Evolutionary conservation across 2,329 filamentous ascomycete species (phyloP).

Genomic region (Fusarium lyarnte): DNA sequence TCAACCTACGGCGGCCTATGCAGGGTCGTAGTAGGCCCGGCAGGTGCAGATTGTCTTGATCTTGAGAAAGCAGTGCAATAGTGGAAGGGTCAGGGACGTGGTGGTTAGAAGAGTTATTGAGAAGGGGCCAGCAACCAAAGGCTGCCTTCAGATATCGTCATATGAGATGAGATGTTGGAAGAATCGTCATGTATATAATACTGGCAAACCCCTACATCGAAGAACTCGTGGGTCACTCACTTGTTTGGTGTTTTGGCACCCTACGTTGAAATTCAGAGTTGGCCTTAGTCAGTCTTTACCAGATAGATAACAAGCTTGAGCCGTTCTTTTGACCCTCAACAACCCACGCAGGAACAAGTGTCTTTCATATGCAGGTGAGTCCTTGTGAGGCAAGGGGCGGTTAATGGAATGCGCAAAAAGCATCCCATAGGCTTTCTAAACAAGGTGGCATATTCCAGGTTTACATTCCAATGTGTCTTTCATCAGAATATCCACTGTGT

Average conservation of each 20-base stretch:
- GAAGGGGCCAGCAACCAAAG: constrained; percentile 15
- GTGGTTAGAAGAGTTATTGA: constrained; percentile 12
- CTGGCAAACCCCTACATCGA: constrained; percentile 13
- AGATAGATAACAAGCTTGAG: constrained; percentile 35
- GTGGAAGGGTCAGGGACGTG: constrained; percentile 18
- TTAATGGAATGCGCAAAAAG: constrained; percentile 7
- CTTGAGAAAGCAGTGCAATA: constrained; percentile 38
- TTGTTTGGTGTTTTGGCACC: constrained; percentile 31
- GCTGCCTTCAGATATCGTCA: not conserved
- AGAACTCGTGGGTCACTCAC: constrained; percentile 13
- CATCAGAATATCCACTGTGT: not conserved
- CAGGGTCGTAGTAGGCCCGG: constrained; percentile 35
- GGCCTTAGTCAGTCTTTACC: constrained; percentile 44
- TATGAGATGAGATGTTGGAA: constrained; percentile 17
- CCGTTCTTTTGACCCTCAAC: constrained; percentile 34
- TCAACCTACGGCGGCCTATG: constrained; percentile 31
- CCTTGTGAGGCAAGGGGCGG: not conserved
- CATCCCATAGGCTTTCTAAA: not conserved
- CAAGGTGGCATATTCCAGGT: not conserved
- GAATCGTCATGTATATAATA: not conserved
- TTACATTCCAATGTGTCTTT: not conserved
- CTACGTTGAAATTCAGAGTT: constrained; percentile 26
- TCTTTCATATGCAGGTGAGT: not conserved
- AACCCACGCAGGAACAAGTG: not conserved
- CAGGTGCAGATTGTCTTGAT: constrained; percentile 46